These are phyloP conservation scores for Komagataella ulmi DNA, from an alignment of 805 yeast species.

Conservation along the genomic window DNA sequence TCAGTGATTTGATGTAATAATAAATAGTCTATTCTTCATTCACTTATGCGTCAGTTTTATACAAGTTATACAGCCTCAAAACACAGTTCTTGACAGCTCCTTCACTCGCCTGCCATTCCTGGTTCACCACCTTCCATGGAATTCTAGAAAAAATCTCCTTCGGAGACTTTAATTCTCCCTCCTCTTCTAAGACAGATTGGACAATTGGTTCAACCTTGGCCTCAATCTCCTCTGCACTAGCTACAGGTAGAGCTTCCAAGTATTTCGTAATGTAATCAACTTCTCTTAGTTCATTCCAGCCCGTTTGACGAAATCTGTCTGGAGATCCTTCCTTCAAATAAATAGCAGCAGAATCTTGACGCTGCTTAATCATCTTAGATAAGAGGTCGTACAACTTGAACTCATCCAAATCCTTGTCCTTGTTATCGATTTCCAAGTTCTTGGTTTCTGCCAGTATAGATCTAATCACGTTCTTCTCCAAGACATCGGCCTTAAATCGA, in stretches of 20 bases:
- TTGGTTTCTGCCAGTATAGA: slow-evolving; percentile 24
- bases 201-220: slow-evolving; percentile 17
- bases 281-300: slow-evolving; percentile 24
- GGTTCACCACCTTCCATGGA: slow-evolving; percentile 19
- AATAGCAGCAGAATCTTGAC: slow-evolving; percentile 22
- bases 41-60: background rate
- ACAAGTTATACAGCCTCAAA: slow-evolving; percentile 11
- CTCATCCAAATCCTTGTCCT: slow-evolving; percentile 15
- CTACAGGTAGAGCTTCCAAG: slow-evolving; percentile 20
- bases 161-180: slow-evolving; percentile 9
- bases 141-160: slow-evolving; percentile 16
- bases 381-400: slow-evolving; percentile 19
- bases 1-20: background rate
- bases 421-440: slow-evolving; percentile 20
- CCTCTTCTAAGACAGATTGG: slow-evolving; percentile 10
- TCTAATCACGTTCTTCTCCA: slow-evolving; percentile 26
- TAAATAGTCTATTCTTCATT: background rate
- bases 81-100: slow-evolving; percentile 15
- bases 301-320: slow-evolving; percentile 25
- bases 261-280: slow-evolving; percentile 20
- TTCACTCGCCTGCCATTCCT: slow-evolving; percentile 23
- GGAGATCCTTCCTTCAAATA: slow-evolving; percentile 23
- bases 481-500: slow-evolving; percentile 18
- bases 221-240: slow-evolving; percentile 19
- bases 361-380: slow-evolving; percentile 24